Percentiles rank a stretch among this genome's conserved stretches.
These are phyloP conservation scores for Capsicum pubescens DNA, from an alignment of 257 asterid genomes.

Conservation along the genomic window DNA sequence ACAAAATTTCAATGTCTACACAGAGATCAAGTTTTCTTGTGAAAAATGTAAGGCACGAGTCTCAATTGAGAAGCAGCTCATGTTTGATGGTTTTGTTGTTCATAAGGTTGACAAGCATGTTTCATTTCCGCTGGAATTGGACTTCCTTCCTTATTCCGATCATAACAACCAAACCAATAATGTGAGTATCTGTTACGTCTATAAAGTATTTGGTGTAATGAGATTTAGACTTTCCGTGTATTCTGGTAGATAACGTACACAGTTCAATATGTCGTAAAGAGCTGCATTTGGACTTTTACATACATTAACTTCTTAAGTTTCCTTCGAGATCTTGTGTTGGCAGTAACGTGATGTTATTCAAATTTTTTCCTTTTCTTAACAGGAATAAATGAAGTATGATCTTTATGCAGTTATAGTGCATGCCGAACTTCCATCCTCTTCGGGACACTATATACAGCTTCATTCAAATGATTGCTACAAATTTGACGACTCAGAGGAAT, in stretches of 20 bases:
- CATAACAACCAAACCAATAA: constrained; percentile 29
- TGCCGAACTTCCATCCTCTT: constrained; percentile 60
- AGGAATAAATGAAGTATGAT: constrained; percentile 65
- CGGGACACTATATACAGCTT: constrained; percentile 83
- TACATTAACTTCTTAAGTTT: neutral
- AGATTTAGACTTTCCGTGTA: too few relatives aligned
- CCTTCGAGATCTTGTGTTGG: neutral
- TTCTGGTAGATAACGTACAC: neutral
- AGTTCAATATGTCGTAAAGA: neutral
- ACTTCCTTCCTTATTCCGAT: constrained; percentile 60
- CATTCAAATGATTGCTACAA: constrained; percentile 69
- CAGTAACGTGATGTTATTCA: neutral
- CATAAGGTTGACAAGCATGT: constrained; percentile 79
- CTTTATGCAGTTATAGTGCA: constrained; percentile 88
- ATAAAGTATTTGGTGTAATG: too few relatives aligned
- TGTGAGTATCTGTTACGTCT: constrained; percentile 44
- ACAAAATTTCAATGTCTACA: too few relatives aligned
- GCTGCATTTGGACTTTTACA: neutral
- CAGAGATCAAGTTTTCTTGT: constrained; percentile 73
- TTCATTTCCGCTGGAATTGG: constrained; percentile 70
- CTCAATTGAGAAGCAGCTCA: constrained; percentile 72
- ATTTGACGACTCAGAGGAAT: constrained; percentile 77
- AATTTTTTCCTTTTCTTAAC: constrained; percentile 24
- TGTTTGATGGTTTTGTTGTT: constrained; percentile 46
- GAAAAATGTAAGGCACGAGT: constrained; percentile 76